These are phyloP conservation scores for Suillus luteus DNA, from an alignment of 768 basidiomycete genomes.

Conservation along the genomic window DNA sequence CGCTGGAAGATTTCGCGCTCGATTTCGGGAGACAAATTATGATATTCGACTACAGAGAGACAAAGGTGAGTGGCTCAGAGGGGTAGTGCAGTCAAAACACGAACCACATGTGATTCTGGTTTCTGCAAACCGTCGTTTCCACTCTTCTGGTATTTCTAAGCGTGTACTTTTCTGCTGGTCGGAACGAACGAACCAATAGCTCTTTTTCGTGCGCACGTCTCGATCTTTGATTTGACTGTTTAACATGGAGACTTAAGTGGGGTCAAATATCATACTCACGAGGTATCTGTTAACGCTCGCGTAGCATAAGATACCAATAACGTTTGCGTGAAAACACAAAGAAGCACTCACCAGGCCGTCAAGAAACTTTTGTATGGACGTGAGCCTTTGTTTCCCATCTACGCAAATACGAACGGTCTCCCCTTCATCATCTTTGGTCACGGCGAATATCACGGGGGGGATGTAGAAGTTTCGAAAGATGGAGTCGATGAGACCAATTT, in stretches of 20 bases:
- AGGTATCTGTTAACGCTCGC: constrained; percentile 45
- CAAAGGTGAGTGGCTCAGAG: constrained; percentile 1
- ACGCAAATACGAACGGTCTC: constrained; percentile 46
- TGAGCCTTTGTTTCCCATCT: constrained; percentile 57
- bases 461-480: constrained; percentile 56
- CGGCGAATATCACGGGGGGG: constrained; percentile 52
- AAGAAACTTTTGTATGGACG: constrained; percentile 46
- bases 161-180: constrained; percentile 45
- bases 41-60: constrained; percentile 62
- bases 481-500: constrained; percentile 54
- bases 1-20: constrained; percentile 84
- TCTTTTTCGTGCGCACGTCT: constrained; percentile 57
- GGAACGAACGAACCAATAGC: constrained; percentile 61
- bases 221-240: constrained; percentile 46
- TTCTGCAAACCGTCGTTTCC: constrained; percentile 50
- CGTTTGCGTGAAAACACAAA: background rate
- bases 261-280: constrained; percentile 39
- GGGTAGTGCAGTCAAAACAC: constrained; percentile 21
- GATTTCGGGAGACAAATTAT: constrained; percentile 47
- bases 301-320: constrained; percentile 14
- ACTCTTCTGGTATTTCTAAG: constrained; percentile 52
- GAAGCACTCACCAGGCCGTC: constrained; percentile 44
- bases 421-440: constrained; percentile 42
- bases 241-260: constrained; percentile 14
- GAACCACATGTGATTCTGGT: constrained; percentile 72